Conservation (phyloP, 441 rosid species). For the Arabidopsis lyrata region DNA sequence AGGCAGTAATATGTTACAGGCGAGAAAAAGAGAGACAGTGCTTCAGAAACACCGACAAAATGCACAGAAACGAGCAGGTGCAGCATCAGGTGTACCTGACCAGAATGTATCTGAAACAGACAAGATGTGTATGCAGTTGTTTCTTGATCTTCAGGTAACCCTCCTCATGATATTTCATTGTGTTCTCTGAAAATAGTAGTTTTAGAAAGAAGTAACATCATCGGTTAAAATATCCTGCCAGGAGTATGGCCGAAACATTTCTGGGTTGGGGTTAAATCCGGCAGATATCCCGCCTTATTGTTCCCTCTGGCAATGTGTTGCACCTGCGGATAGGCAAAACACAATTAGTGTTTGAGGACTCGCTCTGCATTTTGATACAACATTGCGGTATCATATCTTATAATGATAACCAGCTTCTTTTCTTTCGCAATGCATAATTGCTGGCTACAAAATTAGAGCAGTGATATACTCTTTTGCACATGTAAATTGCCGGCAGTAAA, state of each 20-base stretch:
- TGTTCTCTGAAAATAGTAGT: background rate
- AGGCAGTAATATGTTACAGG: constrained; percentile 55
- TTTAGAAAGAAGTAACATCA: constrained; percentile 12
- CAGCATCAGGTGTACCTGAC: constrained; percentile 85
- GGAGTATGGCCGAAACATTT: constrained; percentile 89
- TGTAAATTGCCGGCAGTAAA: background rate
- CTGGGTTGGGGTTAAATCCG: constrained; percentile 77
- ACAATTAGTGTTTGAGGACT: constrained; percentile 49
- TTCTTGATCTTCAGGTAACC: constrained; percentile 93
- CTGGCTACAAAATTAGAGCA: background rate
- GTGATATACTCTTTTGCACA: background rate
- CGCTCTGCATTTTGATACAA: background rate
- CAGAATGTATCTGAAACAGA: constrained; percentile 81
- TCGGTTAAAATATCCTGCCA: constrained; percentile 38
- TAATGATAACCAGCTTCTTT: background rate
- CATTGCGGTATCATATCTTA: background rate
- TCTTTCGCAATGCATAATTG: constrained; percentile 1
- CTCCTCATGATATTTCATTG: background rate
- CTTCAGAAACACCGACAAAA: constrained; percentile 90
- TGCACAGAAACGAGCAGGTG: constrained; percentile 90
- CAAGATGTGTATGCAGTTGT: constrained; percentile 92
- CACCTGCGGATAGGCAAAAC: constrained; percentile 76
- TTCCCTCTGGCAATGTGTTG: constrained; percentile 92
- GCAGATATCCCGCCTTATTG: constrained; percentile 65
- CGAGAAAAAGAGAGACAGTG: constrained; percentile 83